Base-by-base conservation (phyloP, 768 basidiomycete genomes). In the Hericium alpestre region DNA sequence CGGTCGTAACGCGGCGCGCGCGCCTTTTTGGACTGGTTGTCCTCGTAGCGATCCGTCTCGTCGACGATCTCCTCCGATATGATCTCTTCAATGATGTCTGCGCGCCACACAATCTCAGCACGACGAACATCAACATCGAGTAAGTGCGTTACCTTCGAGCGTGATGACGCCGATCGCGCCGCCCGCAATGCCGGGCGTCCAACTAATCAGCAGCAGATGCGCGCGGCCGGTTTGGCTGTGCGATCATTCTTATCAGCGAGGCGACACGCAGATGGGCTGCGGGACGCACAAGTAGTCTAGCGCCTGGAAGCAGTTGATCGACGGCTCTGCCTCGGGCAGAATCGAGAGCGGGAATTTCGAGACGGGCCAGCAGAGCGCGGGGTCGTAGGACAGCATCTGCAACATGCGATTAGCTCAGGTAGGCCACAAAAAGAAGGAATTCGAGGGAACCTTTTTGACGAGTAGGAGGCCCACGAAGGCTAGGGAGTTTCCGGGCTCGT, bases 61-160 rank as follows among this genome's bases (percentile, higher is more conserved):
- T 95, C 93, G 32, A 95, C 87, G 55, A 96, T 95, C 68, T 96
- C 94, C 71, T 96, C 93, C 0, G 88, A 86, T 18, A 97, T 90
- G 60, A 98, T 96, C 78, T 95, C 93, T 79, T 90, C 88, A 57
- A 90, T 89, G 61, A 90, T 81, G 65, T 90, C 88, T 86, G 54
- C 37, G 39, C 23, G 9, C 12, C 10, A 15, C 41, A 16, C 9
- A 6, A 32, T 32, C n/a, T 46, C 43, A 46, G 43, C 16, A 18
- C 5, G 43, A 11, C 10, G 5, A n/a, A 10, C 13, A 46, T n/a
- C n/a, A n/a, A 3, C 16, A 46, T 18, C 5, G 7, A 18, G 43
- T 16, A n/a, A 11, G 47, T 6, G 13, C 50, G 38, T 25, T 53
- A 83, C 86, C 87, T 79, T 91, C 90, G 12, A 94, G 79, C 2